Evolutionary conservation across 2,329 filamentous ascomycete species (phyloP).

Genomic region (Proliferodiscus dingleyae): DNA sequence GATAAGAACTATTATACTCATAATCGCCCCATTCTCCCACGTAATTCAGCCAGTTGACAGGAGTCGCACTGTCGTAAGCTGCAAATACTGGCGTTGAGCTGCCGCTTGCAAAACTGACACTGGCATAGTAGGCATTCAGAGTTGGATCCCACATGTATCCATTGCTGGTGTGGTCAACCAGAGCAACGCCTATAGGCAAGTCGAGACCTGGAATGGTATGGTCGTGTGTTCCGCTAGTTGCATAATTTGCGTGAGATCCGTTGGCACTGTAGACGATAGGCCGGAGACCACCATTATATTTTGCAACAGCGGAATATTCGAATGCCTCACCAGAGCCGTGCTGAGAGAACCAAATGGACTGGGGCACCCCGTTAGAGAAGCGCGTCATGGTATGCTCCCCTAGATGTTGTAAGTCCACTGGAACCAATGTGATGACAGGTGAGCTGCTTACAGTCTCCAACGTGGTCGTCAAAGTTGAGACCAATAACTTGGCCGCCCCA

Average conservation of each 20-base stretch:
- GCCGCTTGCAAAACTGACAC: slow-evolving; percentile 35
- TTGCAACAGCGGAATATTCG: slow-evolving; percentile 81
- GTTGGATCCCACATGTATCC: slow-evolving; percentile 65
- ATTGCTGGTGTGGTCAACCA: slow-evolving; percentile 58
- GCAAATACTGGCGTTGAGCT: slow-evolving; percentile 22
- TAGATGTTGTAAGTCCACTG: neutral
- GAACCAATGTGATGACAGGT: neutral
- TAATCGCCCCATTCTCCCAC: slow-evolving; percentile 39
- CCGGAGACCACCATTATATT: slow-evolving; percentile 53
- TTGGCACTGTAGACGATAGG: slow-evolving; percentile 63
- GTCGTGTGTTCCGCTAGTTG: slow-evolving; percentile 56
- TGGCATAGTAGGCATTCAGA: slow-evolving; percentile 48
- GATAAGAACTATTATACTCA: slow-evolving; percentile 38
- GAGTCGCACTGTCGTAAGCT: slow-evolving; percentile 56
- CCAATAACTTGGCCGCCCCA: slow-evolving; percentile 9
- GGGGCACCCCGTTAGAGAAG: slow-evolving; percentile 76
- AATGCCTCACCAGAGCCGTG: slow-evolving; percentile 83
- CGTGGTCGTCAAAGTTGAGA: slow-evolving; percentile 36
- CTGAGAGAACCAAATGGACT: slow-evolving; percentile 82
- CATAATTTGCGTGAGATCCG: slow-evolving; percentile 68
- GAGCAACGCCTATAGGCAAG: slow-evolving; percentile 39
- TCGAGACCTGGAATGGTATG: slow-evolving; percentile 20
- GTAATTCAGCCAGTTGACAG: slow-evolving; percentile 61
- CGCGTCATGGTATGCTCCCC: slow-evolving; percentile 82
- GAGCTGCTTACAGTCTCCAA: slow-evolving; percentile 46